Conservation (phyloP, 495 filamentous ascomycete genomes). For the Poronia punctata region DNA sequence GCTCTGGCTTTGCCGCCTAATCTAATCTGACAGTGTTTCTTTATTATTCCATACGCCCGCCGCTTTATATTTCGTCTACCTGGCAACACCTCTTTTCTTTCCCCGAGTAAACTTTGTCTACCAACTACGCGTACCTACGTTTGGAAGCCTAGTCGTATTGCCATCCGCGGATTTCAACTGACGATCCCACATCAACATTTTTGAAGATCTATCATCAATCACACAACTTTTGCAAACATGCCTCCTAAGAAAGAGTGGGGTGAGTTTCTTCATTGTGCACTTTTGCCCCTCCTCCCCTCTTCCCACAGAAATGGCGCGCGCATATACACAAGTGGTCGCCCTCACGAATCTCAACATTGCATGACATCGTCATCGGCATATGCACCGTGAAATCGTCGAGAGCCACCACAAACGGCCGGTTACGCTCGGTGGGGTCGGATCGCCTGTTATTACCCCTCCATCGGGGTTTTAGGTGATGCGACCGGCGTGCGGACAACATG, state of each 20-base stretch:
- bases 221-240: conserved; percentile 16
- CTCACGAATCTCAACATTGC: conserved; percentile 7
- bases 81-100: too few species aligned
- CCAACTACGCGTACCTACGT: too few species aligned
- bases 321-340: conserved; percentile 11
- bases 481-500: conserved; percentile 5
- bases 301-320: conserved; percentile 9
- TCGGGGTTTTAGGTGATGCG: conserved; percentile 17
- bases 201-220: neutral
- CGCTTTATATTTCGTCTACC: too few species aligned
- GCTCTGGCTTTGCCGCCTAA: too few species aligned
- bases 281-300: neutral
- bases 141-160: too few species aligned
- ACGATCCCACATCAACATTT: neutral
- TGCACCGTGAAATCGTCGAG: conserved; percentile 4
- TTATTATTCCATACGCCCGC: too few species aligned
- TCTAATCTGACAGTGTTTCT: too few species aligned
- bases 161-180: too few species aligned
- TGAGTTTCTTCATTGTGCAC: conserved; percentile 17
- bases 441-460: conserved; percentile 10
- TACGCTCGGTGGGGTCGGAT: conserved; percentile 7
- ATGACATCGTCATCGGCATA: conserved; percentile 2
- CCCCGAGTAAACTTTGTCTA: too few species aligned
- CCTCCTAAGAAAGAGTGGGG: conserved; percentile 30
- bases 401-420: conserved; percentile 3